Percentiles rank a stretch among this genome's conserved stretches.
These are phyloP conservation scores for Priceomyces medius DNA, from an alignment of 805 yeast genomes.

Conservation along the genomic window DNA sequence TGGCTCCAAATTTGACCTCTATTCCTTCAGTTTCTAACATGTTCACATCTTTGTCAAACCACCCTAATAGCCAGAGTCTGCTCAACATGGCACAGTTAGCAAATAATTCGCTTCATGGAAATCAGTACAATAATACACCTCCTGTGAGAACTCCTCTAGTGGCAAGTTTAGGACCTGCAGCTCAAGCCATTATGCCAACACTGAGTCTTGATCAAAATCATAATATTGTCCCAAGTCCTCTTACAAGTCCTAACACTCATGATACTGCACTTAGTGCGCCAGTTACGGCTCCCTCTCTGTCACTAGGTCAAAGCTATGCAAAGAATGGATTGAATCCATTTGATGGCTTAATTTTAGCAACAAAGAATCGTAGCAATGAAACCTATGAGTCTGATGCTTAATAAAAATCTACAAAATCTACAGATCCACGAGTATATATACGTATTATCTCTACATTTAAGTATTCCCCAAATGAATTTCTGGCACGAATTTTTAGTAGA, in stretches of 20 bases:
- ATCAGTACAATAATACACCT: conserved; percentile 8
- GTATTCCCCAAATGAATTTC: too few species aligned
- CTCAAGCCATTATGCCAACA: conserved; percentile 23
- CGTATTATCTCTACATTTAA: too few species aligned
- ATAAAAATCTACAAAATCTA: not conserved
- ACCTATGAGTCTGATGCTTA: not conserved
- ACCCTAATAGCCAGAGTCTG: conserved; percentile 17
- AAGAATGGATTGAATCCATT: conserved; percentile 38
- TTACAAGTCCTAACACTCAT: not conserved
- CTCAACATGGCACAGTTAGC: conserved; percentile 8
- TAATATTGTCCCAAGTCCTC: conserved; percentile 4
- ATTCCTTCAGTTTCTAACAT: conserved; percentile 34
- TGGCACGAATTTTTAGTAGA: too few species aligned
- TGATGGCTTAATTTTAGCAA: conserved; percentile 37
- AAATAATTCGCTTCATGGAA: conserved; percentile 8
- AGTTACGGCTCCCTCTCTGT: conserved; percentile 28
- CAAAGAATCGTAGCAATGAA: conserved; percentile 5
- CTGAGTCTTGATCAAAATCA: conserved; percentile 3
- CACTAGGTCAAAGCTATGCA: conserved; percentile 33
- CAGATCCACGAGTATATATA: too few species aligned
- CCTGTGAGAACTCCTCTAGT: conserved; percentile 27
- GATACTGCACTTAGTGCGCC: conserved; percentile 4
- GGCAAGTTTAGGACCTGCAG: conserved; percentile 26
- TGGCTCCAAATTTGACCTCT: conserved; percentile 15
- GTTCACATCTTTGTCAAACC: conserved; percentile 29